Evolutionary conservation across 106 monocot genomes (phyloP), one percentile per base, ranked within the genome.

Genomic region (Platanthera zijinensis): DNA sequence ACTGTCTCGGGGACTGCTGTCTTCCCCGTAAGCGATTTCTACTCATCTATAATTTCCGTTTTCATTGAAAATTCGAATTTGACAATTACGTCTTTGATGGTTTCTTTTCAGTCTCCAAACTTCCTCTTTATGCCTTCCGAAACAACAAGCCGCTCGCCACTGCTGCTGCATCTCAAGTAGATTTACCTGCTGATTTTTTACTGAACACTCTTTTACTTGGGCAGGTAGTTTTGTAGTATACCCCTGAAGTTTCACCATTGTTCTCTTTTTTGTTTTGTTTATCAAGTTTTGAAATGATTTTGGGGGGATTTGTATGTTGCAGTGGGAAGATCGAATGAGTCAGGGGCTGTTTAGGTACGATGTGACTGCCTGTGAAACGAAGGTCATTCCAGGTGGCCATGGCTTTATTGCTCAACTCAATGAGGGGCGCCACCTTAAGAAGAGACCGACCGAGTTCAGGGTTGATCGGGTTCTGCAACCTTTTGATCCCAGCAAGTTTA

Each of bases 261-360:
- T 54, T 67, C 1, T 74, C n/a, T 15, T 7, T 57, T 3, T 48
- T 19, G 69, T 15, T 46, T 7, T 66, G 11, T 66, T 11, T 15
- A 50, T 21, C 7, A 13, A 14, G 51, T 4, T 1, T 8, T 57
- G 10, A 53, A 12, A 39, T 25, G 12, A 48, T 7, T n/a, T 28
- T 30, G 6, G 17, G n/a, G 15, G 13, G 17, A 48, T 48, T 50
- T 9, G 57, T 48, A 8, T 2, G 64, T 74, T 85, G 17, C 47
- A 95, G 94, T 95, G 94, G 94, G 91, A 95, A 67, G 87, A 95
- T 28, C 77, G 87, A 50, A 75, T 89, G 89, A 83, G 70, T 51
- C 77, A 75, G n/a, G 94, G 94, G 0, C 77, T 91, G 32, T 95
- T 95, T 78, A 84, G 91, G 49, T 95, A 95, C 48, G 91, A 95